Percentiles rank a stretch among this genome's conserved stretches.
These are phyloP conservation scores for Dendryphion nanum DNA, from an alignment of 2,329 filamentous ascomycete genomes.

Conservation along the genomic window DNA sequence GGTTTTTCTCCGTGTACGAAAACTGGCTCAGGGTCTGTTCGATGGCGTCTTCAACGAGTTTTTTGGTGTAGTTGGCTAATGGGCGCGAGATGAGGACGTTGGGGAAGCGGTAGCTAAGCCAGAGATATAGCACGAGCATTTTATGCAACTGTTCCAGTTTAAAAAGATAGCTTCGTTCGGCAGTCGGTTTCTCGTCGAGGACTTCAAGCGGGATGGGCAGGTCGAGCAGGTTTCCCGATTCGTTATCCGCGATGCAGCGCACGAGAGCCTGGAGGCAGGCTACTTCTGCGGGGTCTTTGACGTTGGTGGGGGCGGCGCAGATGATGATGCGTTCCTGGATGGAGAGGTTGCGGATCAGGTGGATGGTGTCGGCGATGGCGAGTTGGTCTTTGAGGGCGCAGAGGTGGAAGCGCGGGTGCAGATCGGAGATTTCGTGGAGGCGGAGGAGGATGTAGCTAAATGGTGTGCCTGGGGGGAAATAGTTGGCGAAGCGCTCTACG, in stretches of 20 bases:
- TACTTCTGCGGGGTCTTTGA: constrained; percentile 49
- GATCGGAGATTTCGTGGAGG: constrained; percentile 65
- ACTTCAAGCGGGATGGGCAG: constrained; percentile 71
- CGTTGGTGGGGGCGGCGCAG: constrained; percentile 65
- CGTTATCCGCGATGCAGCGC: constrained; percentile 65
- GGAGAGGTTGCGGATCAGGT: constrained; percentile 64
- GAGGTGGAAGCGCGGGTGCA: constrained; percentile 68
- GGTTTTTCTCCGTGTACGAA: constrained; percentile 36
- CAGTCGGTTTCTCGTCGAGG: constrained; percentile 58
- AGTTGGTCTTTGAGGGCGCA: constrained; percentile 64
- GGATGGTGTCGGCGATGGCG: constrained; percentile 70
- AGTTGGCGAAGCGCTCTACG: constrained; percentile 73
- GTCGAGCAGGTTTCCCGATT: constrained; percentile 67
- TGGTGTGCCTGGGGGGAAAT: constrained; percentile 77
- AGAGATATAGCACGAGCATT: constrained; percentile 80
- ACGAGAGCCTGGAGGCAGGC: constrained; percentile 64
- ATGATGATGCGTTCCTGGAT: constrained; percentile 75
- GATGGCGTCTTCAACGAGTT: constrained; percentile 74
- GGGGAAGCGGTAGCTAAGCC: constrained; percentile 86
- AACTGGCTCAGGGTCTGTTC: constrained; percentile 61
- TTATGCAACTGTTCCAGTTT: constrained; percentile 78
- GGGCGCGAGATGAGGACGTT: constrained; percentile 74
- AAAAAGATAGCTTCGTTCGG: constrained; percentile 58
- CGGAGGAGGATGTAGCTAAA: constrained; percentile 80
- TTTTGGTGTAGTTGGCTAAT: constrained; percentile 77